Percentiles rank a stretch among this genome's conserved stretches.
These are phyloP conservation scores for Tinospora cordifolia DNA, from an alignment of 164 flowering plant species.

Conservation along the genomic window DNA sequence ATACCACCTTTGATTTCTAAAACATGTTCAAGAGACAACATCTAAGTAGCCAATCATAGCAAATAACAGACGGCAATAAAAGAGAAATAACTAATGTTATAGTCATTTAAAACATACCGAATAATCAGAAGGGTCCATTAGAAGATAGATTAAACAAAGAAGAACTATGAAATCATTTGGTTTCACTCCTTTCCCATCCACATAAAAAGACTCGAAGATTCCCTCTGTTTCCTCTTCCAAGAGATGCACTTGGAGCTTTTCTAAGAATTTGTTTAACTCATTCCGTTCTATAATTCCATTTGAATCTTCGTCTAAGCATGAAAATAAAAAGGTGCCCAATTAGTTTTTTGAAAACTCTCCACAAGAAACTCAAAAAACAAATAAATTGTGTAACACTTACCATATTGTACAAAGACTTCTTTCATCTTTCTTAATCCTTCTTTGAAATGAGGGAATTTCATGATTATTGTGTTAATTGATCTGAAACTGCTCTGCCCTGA, in stretches of 20 bases:
- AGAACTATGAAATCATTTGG: constrained; percentile 71
- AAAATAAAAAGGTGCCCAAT: not conserved
- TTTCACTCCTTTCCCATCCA: constrained; percentile 56
- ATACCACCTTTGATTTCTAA: constrained; percentile 39
- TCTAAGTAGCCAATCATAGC: not conserved
- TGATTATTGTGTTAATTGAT: constrained; percentile 52
- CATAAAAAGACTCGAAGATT: constrained; percentile 53
- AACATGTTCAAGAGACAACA: constrained; percentile 9
- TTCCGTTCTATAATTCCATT: constrained; percentile 51
- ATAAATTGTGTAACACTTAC: constrained; percentile 34
- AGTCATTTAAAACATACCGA: constrained; percentile 18
- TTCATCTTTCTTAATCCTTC: constrained; percentile 46
- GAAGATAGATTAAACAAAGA: constrained; percentile 62
- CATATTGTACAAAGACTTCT: constrained; percentile 53
- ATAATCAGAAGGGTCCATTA: constrained; percentile 32
- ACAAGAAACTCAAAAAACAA: not conserved
- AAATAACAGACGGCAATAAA: not conserved
- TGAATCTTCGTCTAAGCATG: constrained; percentile 46
- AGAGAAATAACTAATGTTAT: not conserved
- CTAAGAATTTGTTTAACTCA: constrained; percentile 54
- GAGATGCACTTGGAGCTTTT: constrained; percentile 37
- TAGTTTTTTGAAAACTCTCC: not conserved
- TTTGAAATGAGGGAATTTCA: constrained; percentile 60
- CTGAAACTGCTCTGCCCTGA: constrained; percentile 34
- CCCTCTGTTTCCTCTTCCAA: constrained; percentile 48